A percentile compares a stretch with the other conserved stretches of the same genome.
Evolutionary conservation across 495 filamentous ascomycete genomes (phyloP).

Genomic region (Cenococcum geophilum): DNA sequence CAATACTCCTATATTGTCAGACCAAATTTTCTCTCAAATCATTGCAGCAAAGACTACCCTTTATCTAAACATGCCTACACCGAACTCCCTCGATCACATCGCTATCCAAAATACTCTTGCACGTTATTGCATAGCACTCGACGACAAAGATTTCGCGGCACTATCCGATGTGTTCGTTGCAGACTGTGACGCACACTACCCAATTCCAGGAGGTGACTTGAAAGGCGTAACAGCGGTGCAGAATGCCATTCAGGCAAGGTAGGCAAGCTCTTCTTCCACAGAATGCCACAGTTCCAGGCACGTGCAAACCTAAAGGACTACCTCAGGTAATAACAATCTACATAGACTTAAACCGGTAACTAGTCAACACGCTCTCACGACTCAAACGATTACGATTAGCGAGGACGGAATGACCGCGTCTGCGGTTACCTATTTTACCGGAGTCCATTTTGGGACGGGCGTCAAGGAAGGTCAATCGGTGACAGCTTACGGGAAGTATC

Average conservation of each 20-base stretch:
- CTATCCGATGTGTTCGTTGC: slow-evolving; percentile 33
- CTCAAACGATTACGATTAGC: slow-evolving; percentile 28
- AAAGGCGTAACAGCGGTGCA: slow-evolving; percentile 27
- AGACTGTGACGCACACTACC: slow-evolving; percentile 31
- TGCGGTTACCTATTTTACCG: slow-evolving; percentile 32
- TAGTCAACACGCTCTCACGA: slow-evolving; percentile 34
- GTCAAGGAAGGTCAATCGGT: slow-evolving; percentile 28
- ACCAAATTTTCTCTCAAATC: too few species aligned
- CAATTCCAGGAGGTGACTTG: slow-evolving; percentile 26
- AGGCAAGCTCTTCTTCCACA: slow-evolving; percentile 2
- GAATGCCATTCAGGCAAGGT: slow-evolving; percentile 28
- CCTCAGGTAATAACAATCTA: background rate
- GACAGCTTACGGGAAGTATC: slow-evolving; percentile 32
- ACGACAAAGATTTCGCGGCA: slow-evolving; percentile 31
- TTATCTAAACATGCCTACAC: too few species aligned
- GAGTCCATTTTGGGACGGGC: slow-evolving; percentile 32
- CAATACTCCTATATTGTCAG: too few species aligned
- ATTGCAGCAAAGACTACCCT: too few species aligned
- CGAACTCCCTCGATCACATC: slow-evolving; percentile 28
- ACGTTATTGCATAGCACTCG: slow-evolving; percentile 34
- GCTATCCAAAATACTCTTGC: slow-evolving; percentile 34
- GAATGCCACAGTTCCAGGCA: background rate
- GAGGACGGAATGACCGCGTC: slow-evolving; percentile 23
- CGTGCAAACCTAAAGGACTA: background rate
- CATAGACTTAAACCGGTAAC: slow-evolving; percentile 29